These are phyloP conservation scores for Coleophoma crateriformis DNA, from an alignment of 2,329 filamentous ascomycete genomes.

Conservation along the genomic window DNA sequence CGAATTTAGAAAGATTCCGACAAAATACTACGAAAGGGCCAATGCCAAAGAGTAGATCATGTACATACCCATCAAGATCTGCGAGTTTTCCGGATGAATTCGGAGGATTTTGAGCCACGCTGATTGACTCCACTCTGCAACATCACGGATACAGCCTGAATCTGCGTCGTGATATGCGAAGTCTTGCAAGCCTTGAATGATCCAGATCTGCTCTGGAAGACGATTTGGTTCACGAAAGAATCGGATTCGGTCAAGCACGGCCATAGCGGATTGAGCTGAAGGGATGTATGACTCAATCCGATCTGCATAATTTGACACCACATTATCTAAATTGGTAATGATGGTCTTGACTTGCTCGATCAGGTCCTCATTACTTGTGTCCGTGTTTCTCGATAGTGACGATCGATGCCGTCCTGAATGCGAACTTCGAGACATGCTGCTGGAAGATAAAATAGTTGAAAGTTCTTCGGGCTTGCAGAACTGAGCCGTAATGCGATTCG, in stretches of 20 bases:
- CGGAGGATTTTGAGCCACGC: conserved; percentile 39
- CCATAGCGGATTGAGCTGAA: conserved; percentile 31
- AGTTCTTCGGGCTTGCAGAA: no score
- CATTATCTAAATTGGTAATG: conserved; percentile 18
- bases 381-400: conserved; percentile 4
- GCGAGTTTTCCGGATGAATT: conserved; percentile 35
- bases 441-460: no score
- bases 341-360: conserved; percentile 22
- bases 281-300: conserved; percentile 28
- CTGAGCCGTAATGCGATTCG: no score
- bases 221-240: conserved; percentile 30
- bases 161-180: conserved; percentile 44
- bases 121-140: conserved; percentile 42
- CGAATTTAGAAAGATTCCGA: conserved; percentile 1
- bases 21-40: background rate
- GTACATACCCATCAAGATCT: conserved; percentile 33
- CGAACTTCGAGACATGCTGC: conserved; percentile 14
- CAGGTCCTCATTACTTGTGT: conserved; percentile 14
- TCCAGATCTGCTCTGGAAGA: conserved; percentile 32
- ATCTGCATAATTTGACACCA: conserved; percentile 15
- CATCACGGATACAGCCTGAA: conserved; percentile 35
- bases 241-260: conserved; percentile 30
- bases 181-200: conserved; percentile 39
- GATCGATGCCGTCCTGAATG: conserved; percentile 15
- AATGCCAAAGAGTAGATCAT: background rate